Base-by-base conservation (phyloP, 1,139 yeast genomes). In the Magnusiomyces suaveolens region DNA sequence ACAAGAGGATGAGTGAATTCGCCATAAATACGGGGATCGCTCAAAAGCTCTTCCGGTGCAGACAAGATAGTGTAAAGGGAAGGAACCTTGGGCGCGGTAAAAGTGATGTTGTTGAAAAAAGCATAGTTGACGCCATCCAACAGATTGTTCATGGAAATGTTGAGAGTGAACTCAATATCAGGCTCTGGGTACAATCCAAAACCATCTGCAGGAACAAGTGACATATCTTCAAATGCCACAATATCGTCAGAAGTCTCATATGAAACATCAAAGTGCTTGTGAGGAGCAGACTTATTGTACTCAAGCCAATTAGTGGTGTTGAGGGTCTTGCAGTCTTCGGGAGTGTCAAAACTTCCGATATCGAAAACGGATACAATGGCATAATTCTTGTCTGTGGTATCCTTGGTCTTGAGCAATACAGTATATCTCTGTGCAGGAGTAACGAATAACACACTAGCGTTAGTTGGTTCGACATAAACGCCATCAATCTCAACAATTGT, bases 51-150 rank as follows among this genome's bases (percentile, higher is more conserved):
- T 8, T 81, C 79, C 52, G 94, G 80, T n/a, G 74, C 66, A 46
- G 86, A 75, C 62, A 87, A 66, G n/a, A 80, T 95, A 1, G 95
- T 80, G 69, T 78, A 77, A 60, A 90, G 72, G 1, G 90, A 75
- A 46, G 97, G 97, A 18, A 89, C 92, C 69, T 82, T 83, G 56
- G 97, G 95, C 41, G 79, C 69, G 24, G 80, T 75, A 71, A 80
- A 90, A n/a, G 95, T 77, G 61, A 83, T 75, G 67, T 85, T 83
- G 75, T 89, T 87, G 81, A 90, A 87, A 71, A 89, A 83, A 8
- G 97, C 96, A 67, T 89, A 90, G 72, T 86, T 87, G 57, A 85
- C 75, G 69, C 97, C 97, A 67, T 87, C 75, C 48, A 76, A 79
- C 68, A 90, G 75, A 71, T 85, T 86, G 67, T 83, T 83, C 95